These are phyloP conservation scores for Ettlia oleoabundans DNA, from an alignment of 139 green algal genomes.

Conservation along the genomic window DNA sequence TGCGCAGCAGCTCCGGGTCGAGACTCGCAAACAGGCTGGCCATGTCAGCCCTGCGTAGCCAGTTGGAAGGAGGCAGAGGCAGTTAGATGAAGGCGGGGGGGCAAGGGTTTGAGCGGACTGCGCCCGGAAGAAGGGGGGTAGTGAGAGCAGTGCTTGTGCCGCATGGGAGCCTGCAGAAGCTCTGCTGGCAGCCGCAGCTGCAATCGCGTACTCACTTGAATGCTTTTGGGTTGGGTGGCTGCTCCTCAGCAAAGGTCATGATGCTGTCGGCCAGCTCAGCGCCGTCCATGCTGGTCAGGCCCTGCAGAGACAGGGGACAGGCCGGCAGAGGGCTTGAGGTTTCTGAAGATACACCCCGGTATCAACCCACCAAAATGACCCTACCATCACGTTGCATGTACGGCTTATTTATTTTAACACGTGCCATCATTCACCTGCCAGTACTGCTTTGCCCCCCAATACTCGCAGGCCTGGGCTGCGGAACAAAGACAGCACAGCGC, in stretches of 20 bases:
- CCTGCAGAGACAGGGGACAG: not conserved
- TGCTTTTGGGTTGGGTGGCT: conserved; percentile 35
- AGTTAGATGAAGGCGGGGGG: not conserved
- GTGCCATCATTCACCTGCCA: no score
- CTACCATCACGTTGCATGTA: no score
- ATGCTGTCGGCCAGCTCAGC: conserved; percentile 69
- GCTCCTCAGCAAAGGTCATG: conserved; percentile 68
- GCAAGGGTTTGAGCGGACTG: not conserved
- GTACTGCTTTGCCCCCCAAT: not conserved
- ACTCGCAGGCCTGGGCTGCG: no score
- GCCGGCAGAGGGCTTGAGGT: not conserved
- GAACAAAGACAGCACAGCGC: no score
- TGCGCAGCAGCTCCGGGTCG: conserved; percentile 74
- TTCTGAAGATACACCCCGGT: not conserved
- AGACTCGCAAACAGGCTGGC: conserved; percentile 69
- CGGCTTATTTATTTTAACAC: no score
- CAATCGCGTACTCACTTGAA: conserved; percentile 8
- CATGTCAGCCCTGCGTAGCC: conserved; percentile 71
- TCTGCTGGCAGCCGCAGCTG: not conserved
- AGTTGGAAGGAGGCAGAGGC: conserved; percentile 48
- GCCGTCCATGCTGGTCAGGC: conserved; percentile 75
- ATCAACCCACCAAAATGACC: no score
- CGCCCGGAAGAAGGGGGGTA: not conserved
- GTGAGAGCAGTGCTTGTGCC: not conserved
- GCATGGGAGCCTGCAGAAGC: not conserved